Evolutionary conservation across 345 rosid species (phyloP).

Genomic region (Mercurialis annua): DNA sequence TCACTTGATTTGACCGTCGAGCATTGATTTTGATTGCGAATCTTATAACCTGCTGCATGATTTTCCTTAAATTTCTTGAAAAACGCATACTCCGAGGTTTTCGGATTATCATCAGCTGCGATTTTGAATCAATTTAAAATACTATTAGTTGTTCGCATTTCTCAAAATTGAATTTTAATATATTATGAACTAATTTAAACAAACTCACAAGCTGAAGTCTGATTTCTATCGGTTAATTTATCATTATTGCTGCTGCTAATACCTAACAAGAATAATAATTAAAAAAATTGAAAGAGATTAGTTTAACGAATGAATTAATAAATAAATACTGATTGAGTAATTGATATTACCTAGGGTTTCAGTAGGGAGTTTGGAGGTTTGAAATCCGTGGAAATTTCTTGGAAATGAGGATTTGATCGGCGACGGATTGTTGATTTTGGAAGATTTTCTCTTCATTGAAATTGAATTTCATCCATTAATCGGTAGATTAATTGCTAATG

Average conservation of each 20-base stretch:
- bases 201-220: slow-evolving; percentile 23
- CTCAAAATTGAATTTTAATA: background rate
- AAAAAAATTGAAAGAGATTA: background rate
- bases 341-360: slow-evolving; percentile 4
- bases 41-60: slow-evolving; percentile 25
- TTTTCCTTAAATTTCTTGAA: slow-evolving; percentile 59
- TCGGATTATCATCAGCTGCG: slow-evolving; percentile 52
- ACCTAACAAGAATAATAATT: slow-evolving; percentile 20
- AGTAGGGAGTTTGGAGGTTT: slow-evolving; percentile 5
- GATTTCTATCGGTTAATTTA: slow-evolving; percentile 10
- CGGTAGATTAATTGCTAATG: too few relatives aligned
- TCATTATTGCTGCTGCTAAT: slow-evolving; percentile 30
- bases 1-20: slow-evolving; percentile 20
- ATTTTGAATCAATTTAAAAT: too few relatives aligned
- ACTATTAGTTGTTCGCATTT: slow-evolving; percentile 3
- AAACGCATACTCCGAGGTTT: slow-evolving; percentile 75
- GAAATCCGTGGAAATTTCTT: background rate
- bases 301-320: too few relatives aligned
- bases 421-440: slow-evolving; percentile 2
- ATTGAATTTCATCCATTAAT: too few relatives aligned
- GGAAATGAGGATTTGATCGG: background rate
- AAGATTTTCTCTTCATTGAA: slow-evolving; percentile 14
- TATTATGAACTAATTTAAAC: background rate
- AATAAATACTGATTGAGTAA: background rate
- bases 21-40: slow-evolving; percentile 17